phyloP scores from a whole-genome alignment of 176 grass and related monocot genomes.

The Stipa capillata region DNA sequence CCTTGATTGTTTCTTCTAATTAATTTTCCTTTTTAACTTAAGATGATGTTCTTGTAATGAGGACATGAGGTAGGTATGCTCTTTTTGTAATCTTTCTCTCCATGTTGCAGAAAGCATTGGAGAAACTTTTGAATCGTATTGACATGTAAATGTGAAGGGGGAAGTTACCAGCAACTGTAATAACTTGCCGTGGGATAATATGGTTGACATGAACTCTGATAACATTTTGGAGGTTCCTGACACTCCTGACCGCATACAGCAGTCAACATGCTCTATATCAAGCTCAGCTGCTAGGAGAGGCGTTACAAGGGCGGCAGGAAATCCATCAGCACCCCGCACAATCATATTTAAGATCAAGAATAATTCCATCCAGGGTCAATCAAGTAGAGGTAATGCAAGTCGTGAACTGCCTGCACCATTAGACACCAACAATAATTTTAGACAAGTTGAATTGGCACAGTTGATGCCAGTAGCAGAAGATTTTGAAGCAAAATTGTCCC shows the following conservation, averaged over 20 bases:
- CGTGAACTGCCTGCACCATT: not conserved
- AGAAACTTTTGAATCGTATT: not conserved
- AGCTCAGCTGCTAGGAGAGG: conserved; percentile 18
- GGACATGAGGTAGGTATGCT: not conserved
- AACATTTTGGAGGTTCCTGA: conserved; percentile 61
- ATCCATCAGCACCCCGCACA: conserved; percentile 1
- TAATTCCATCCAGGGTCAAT: conserved; percentile 2
- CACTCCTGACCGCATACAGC: conserved; percentile 54
- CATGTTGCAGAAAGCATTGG: not conserved
- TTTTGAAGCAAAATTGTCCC: not conserved
- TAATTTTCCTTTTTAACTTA: not conserved
- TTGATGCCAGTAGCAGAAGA: conserved; percentile 10
- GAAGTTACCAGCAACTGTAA: not conserved
- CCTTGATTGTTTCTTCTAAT: not conserved
- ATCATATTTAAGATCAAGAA: conserved; percentile 17
- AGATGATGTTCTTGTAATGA: not conserved
- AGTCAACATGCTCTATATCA: conserved; percentile 15
- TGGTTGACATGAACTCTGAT: conserved; percentile 45
- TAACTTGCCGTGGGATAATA: not conserved
- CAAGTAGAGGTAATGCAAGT: conserved; percentile 12
- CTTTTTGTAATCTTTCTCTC: not conserved
- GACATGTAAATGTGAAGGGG: not conserved
- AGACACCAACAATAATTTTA: conserved; percentile 13
- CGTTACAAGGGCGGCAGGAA: not conserved
- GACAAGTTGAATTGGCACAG: conserved; percentile 35